Evolutionary conservation across 2,329 filamentous ascomycete genomes (phyloP).

Genomic region (Fusarium sp.): DNA sequence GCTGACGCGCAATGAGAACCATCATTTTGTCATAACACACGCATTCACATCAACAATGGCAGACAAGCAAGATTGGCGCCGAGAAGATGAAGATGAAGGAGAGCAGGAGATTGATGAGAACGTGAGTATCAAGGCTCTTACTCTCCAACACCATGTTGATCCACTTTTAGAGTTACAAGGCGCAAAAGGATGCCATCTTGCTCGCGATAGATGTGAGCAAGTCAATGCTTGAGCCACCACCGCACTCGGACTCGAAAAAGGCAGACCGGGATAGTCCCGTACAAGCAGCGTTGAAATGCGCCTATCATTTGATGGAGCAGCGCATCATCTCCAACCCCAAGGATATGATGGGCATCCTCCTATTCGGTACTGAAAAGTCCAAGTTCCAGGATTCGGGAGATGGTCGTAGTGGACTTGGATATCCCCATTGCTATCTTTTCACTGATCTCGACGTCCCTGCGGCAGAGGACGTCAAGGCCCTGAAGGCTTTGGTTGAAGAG

Average conservation of each 20-base stretch:
- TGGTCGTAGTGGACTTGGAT: constrained; percentile 69
- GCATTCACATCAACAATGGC: constrained; percentile 42
- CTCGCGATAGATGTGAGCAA: constrained; percentile 93
- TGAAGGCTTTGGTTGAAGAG: constrained; percentile 82
- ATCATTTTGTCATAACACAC: constrained; percentile 11
- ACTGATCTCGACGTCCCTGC: constrained; percentile 88
- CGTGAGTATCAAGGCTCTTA: constrained; percentile 52
- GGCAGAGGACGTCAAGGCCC: constrained; percentile 83
- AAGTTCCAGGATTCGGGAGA: constrained; percentile 78
- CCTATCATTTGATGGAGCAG: constrained; percentile 96
- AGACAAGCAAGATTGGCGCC: constrained; percentile 56
- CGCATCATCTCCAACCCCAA: constrained; percentile 96
- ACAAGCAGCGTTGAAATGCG: constrained; percentile 89
- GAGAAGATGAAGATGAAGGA: constrained; percentile 73
- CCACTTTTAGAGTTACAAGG: constrained; percentile 78
- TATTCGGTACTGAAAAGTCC: constrained; percentile 90
- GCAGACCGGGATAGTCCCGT: constrained; percentile 81
- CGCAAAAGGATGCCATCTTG: constrained; percentile 96
- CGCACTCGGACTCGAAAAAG: constrained; percentile 75
- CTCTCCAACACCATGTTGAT: constrained; percentile 18
- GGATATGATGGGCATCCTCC: constrained; percentile 95
- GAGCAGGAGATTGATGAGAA: constrained; percentile 69
- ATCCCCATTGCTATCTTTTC: constrained; percentile 93
- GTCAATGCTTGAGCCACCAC: constrained; percentile 82
- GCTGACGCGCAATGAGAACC: constrained; percentile 30